Percentiles rank a stretch among this genome's conserved stretches.
phyloP scores from a whole-genome alignment of 768 basidiomycete species.

The Amanita exitialis region DNA sequence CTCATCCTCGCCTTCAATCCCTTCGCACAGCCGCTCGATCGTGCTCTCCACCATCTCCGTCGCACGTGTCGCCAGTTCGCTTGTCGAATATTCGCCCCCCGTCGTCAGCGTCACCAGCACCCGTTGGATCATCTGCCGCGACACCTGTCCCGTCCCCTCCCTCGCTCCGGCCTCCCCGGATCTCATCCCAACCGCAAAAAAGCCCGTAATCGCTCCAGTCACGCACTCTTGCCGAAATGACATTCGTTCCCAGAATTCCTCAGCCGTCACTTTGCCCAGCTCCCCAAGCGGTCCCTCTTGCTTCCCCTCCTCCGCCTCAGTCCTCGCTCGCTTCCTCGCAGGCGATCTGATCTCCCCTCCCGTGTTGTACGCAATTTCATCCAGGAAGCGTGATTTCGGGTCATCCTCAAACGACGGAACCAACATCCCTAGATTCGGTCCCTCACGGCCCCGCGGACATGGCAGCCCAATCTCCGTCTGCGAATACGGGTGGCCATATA shows the following conservation, averaged over 20 bases:
- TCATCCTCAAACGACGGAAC: conserved; percentile 96
- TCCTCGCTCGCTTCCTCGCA: conserved; percentile 45
- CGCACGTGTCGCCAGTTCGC: conserved; percentile 52
- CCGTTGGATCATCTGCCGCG: conserved; percentile 58
- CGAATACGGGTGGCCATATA: conserved; percentile 74
- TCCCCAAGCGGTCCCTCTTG: conserved; percentile 33
- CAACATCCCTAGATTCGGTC: conserved; percentile 50
- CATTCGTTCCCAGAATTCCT: conserved; percentile 98
- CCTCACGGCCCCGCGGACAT: conserved; percentile 25
- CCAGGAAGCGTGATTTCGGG: conserved; percentile 89
- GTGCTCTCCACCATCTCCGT: conserved; percentile 64
- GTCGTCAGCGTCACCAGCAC: conserved; percentile 59
- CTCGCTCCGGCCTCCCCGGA: conserved; percentile 8
- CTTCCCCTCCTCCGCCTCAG: conserved; percentile 15
- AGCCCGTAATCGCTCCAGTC: conserved; percentile 84
- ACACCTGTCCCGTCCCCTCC: conserved; percentile 47
- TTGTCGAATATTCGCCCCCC: conserved; percentile 69
- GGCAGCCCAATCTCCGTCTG: conserved; percentile 38
- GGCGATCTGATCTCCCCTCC: conserved; percentile 54
- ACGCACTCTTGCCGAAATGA: conserved; percentile 93
- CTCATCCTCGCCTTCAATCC: conserved; percentile 39
- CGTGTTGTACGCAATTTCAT: conserved; percentile 75
- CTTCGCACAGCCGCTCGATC: conserved; percentile 65
- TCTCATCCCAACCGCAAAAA: conserved; percentile 62
- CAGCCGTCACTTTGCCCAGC: conserved; percentile 46